Evolutionary conservation across 225 moss, liverwort and hornwort genomes (phyloP), one percentile per base, ranked within the genome.

Genomic region (Bryum argenteum): DNA sequence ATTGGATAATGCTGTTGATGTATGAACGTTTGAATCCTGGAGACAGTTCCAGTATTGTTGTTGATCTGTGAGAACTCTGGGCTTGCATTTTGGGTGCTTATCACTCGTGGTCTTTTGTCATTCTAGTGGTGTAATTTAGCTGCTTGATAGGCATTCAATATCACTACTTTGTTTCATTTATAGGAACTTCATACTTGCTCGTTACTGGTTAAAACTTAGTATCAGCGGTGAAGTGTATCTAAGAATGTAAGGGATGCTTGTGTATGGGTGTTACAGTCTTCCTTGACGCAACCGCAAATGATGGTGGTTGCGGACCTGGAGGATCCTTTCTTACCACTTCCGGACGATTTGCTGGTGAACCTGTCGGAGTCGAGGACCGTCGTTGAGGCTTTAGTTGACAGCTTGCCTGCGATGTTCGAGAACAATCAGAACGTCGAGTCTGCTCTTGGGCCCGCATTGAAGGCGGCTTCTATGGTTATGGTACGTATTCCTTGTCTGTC

Each of bases 281-380:
- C 94, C 1, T 85, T 98, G 83, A 98, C 94, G 33, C 94, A 98
- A 81, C 98, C 98, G 48, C 98, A 98, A 87, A 98, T 98, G 98
- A 98, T 98, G 98, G 98, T 98, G 72, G 98, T 98, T 18, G 98
- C 88, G 77, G 98, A 98, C 37, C 79, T 98, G 66, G 94, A 98
- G 67, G 98, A 98, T 79, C 98, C 94, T 38, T 98, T 98, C 70
- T 69, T 98, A 40, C 98, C 98, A 47, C 88, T 94, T 83, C 98
- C 94, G 10, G 98, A 98, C 65, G 98, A 98, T 71, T 83, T 98
- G 88, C 84, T 98, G 62, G 98, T 98, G 63, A 98, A 94, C 77
- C 84, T 98, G 44, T 94, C 98, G 11, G 98, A 98, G 53, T 98
- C 98, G 38, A 89, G 91, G 52, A 61, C 78, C 37, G 98, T 98